Evolutionary conservation across 2,329 filamentous ascomycete genomes (phyloP), one percentile per base, ranked within the genome.

Genomic region (Phialophora chinensis): DNA sequence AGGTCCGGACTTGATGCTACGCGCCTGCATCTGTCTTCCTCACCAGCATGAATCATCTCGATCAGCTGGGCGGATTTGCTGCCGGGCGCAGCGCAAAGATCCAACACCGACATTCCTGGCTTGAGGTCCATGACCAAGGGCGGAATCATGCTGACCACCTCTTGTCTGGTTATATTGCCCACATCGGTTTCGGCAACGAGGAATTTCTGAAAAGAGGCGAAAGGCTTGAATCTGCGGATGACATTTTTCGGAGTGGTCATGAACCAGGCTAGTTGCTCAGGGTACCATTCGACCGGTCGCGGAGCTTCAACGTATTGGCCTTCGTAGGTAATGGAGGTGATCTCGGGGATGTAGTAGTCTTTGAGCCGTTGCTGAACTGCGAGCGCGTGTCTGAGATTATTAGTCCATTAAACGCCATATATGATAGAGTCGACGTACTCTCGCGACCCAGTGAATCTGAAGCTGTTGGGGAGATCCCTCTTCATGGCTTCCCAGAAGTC

Each of bases 201-300:
- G 83, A 97, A 99, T 78, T 96, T 96, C 79, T 99, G 95, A 81
- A 99, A 98, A 31, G 91, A 90, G 58, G 93, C 90, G 77, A 99
- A 99, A 2, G 95, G 95, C 42, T 92, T 88, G 79, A 96, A 97
- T 77, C 93, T 93, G 74, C 95, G 90, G 69, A 99, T 87, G 71
- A 98, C 90, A 76, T 96, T 93, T 85, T 98, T 99, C 69, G 95
- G 92, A 5, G 94, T 98, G 54, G 93, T 97, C 93, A 98, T 98
- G 79, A 89, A 93, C 91, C 96, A 99, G 58, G 95, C 95, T 68
- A 99, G 88, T 75, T 92, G 88, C 76, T 98, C 93, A 50, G 95
- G 95, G 78, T 97, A 99, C 92, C 94, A 98, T 35, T 88, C 83
- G 64, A 99, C 90, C 0, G 91, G 86, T 76, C 87, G 85, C 10